Evolutionary conservation across 768 basidiomycete species (phyloP).

Genomic region (Gautieria morchelliformis): DNA sequence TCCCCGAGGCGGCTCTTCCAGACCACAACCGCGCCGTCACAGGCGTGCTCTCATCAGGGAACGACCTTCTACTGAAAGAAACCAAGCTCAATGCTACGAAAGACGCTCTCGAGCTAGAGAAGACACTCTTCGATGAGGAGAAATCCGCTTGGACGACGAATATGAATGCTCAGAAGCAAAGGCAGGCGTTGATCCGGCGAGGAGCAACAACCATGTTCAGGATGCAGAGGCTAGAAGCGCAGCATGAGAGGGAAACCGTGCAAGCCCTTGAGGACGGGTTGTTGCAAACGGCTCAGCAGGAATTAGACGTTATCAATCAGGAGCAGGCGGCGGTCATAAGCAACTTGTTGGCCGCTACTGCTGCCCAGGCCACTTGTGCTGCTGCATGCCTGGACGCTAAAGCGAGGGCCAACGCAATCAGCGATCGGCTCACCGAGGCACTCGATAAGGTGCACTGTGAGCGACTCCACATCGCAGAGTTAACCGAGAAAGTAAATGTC

Average conservation of each 20-base stretch:
- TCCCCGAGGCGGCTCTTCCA: neutral
- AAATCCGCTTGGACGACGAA: neutral
- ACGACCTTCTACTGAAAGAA: neutral
- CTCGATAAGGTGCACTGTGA: neutral
- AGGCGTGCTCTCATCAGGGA: neutral
- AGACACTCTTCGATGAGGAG: neutral
- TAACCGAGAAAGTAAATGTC: neutral
- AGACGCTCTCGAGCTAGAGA: neutral
- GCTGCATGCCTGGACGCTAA: neutral
- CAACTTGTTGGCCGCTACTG: neutral
- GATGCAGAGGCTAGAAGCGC: neutral
- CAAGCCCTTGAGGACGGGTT: neutral
- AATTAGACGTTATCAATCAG: neutral
- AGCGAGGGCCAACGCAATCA: neutral
- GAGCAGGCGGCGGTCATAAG: neutral
- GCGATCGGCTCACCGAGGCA: neutral
- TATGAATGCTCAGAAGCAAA: neutral
- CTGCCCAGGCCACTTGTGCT: neutral
- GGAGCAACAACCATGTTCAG: neutral
- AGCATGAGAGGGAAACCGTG: constrained; percentile 17
- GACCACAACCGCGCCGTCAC: neutral
- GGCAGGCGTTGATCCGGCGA: neutral
- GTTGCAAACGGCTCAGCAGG: neutral
- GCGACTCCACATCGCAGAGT: neutral
- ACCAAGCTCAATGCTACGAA: neutral